phyloP scores from a whole-genome alignment of 192 early-diverging fungal species.

The Phlyctochytrium planicorne region DNA sequence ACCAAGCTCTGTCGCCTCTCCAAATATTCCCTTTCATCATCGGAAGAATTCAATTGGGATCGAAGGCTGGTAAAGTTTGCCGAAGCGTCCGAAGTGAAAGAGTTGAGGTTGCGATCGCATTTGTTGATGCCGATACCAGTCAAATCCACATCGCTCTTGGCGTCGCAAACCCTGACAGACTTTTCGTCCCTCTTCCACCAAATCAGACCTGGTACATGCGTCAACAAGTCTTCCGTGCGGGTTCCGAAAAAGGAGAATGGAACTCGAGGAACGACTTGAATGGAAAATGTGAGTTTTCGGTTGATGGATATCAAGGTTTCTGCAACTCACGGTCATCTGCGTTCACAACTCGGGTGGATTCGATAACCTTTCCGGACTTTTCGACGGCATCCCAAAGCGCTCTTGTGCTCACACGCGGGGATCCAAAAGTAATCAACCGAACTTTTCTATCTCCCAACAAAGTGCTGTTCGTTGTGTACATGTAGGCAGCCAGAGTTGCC shows the following conservation, averaged over 20 bases:
- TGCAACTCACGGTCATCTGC: not conserved
- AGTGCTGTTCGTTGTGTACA: not conserved
- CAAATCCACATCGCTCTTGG: not conserved
- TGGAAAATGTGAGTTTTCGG: not conserved
- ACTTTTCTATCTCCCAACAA: not conserved
- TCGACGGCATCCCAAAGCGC: not conserved
- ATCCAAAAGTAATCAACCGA: not conserved
- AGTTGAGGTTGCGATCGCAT: not conserved
- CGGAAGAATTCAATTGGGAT: too few relatives aligned
- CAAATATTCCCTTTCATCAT: too few relatives aligned
- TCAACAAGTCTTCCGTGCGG: not conserved
- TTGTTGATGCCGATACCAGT: not conserved
- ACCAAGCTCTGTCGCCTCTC: too few relatives aligned
- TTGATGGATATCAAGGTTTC: not conserved
- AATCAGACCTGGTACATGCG: not conserved
- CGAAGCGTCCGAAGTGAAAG: too few relatives aligned
- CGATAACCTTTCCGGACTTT: not conserved
- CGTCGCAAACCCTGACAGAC: not conserved
- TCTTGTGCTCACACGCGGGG: not conserved
- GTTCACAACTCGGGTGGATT: not conserved
- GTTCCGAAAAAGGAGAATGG: not conserved
- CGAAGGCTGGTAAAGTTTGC: too few relatives aligned
- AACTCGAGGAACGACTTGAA: not conserved
- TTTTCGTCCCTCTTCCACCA: not conserved
- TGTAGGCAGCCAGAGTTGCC: not conserved